phyloP scores from a whole-genome alignment of 2,329 filamentous ascomycete species.

The Fonsecaea monophora region DNA sequence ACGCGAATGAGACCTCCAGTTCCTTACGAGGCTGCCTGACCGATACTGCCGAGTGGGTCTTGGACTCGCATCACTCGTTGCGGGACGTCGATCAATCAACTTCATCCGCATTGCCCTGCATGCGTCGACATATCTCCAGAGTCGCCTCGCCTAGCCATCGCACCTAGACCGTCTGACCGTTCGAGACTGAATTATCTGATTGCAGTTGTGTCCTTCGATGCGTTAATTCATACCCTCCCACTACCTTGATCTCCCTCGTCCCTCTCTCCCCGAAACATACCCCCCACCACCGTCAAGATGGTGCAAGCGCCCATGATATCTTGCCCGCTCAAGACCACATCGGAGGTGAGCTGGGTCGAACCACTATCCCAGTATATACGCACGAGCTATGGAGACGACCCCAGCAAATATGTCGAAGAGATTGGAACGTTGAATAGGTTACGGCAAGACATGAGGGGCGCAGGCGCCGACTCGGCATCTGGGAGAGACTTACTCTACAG shows the following conservation, averaged over 20 bases:
- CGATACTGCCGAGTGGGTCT: conserved; percentile 2
- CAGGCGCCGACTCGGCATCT: conserved; percentile 93
- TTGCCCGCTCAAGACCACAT: conserved; percentile 88
- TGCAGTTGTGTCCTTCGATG: conserved; percentile 1
- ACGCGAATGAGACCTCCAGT: neutral
- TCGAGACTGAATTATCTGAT: neutral
- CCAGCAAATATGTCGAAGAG: conserved; percentile 93
- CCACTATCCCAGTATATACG: conserved; percentile 94
- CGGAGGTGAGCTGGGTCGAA: conserved; percentile 96
- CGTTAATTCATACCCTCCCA: neutral
- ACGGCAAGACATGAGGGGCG: conserved; percentile 97
- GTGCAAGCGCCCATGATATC: conserved; percentile 94
- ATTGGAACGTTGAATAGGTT: conserved; percentile 92
- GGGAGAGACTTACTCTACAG: conserved; percentile 92
- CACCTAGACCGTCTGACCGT: neutral
- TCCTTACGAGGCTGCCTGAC: neutral
- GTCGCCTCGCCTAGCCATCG: conserved; percentile 2
- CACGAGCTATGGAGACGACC: conserved; percentile 92
- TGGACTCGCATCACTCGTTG: neutral
- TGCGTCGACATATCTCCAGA: conserved; percentile 10
- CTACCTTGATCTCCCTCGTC: neutral
- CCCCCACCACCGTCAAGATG: conserved; percentile 57
- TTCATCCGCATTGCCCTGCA: neutral
- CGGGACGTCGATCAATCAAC: conserved; percentile 4
- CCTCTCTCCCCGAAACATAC: neutral